Percentiles rank a stretch among this genome's conserved stretches.
Conservation (phyloP, 1,139 yeast species). For the Blastobotrys arbuscula region DNA sequence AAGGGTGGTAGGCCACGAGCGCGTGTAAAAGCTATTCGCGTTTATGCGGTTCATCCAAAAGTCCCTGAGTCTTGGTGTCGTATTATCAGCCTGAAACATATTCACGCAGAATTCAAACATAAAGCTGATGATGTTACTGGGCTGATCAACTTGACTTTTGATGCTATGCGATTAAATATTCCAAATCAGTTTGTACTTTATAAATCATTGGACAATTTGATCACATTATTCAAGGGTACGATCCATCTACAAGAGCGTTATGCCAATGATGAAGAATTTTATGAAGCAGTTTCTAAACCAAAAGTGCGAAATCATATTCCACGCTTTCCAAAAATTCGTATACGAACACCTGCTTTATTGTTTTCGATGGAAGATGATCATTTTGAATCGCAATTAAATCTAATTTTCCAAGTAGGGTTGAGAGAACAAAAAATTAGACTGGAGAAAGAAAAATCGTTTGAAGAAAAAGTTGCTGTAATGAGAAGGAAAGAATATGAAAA, state of each 20-base stretch:
- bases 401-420: conserved; percentile 71
- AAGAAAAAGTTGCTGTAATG: conserved; percentile 35
- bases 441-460: conserved; percentile 54
- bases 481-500: conserved; percentile 11
- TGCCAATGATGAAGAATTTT: conserved; percentile 26
- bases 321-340: conserved; percentile 47
- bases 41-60: conserved; percentile 53
- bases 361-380: conserved; percentile 74
- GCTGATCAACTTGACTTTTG: conserved; percentile 27
- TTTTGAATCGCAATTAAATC: conserved; percentile 70
- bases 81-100: conserved; percentile 30
- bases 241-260: conserved; percentile 42
- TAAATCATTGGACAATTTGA: conserved; percentile 58
- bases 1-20: conserved; percentile 31
- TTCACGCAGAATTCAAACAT: conserved; percentile 17
- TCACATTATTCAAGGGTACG: conserved; percentile 55
- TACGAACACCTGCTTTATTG: conserved; percentile 45
- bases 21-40: conserved; percentile 38
- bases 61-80: conserved; percentile 43
- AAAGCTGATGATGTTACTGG: conserved; percentile 18
- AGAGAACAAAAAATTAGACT: conserved; percentile 63
- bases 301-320: conserved; percentile 29
- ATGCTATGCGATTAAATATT: conserved; percentile 38
- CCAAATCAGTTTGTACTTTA: conserved; percentile 64
- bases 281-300: conserved; percentile 40